Percentiles rank a stretch among this genome's conserved stretches.
These are phyloP conservation scores for Phaeophleospora eucalypticola DNA, from an alignment of 2,329 filamentous ascomycete species.

Conservation along the genomic window DNA sequence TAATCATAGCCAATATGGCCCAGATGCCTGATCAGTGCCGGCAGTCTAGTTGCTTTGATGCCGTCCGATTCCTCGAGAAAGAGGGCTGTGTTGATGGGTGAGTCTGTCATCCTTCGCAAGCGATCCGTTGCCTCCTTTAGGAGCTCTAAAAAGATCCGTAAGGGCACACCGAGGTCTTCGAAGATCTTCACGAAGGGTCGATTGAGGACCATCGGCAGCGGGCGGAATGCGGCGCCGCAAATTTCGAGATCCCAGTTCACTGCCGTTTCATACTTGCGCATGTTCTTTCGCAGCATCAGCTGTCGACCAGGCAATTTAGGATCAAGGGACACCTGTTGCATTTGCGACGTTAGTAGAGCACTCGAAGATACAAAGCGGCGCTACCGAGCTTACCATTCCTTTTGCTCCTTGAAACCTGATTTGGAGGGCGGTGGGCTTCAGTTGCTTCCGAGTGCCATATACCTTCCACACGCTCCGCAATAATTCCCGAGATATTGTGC, in stretches of 20 bases:
- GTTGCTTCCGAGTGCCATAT: constrained; percentile 45
- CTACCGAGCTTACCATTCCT: constrained; percentile 57
- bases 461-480: constrained; percentile 57
- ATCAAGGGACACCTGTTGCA: constrained; percentile 54
- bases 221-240: constrained; percentile 64
- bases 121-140: constrained; percentile 60
- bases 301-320: constrained; percentile 53
- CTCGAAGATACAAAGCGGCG: no score
- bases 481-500: constrained; percentile 62
- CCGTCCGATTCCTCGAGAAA: constrained; percentile 63
- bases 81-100: constrained; percentile 57
- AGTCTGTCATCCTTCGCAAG: constrained; percentile 57
- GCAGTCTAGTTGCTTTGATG: constrained; percentile 57
- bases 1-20: constrained; percentile 60
- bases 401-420: constrained; percentile 71
- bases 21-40: constrained; percentile 59
- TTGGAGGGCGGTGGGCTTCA: constrained; percentile 64
- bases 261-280: constrained; percentile 69
- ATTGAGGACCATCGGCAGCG: constrained; percentile 68
- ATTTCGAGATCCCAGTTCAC: constrained; percentile 61
- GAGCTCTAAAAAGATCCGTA: constrained; percentile 58
- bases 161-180: constrained; percentile 66
- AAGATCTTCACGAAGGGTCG: constrained; percentile 80
- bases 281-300: constrained; percentile 65
- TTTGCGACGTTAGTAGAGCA: no score